A percentile compares a stretch with the other conserved stretches of the same genome.
These are phyloP conservation scores for Starmerella apis DNA, from an alignment of 805 yeast species.

Conservation along the genomic window DNA sequence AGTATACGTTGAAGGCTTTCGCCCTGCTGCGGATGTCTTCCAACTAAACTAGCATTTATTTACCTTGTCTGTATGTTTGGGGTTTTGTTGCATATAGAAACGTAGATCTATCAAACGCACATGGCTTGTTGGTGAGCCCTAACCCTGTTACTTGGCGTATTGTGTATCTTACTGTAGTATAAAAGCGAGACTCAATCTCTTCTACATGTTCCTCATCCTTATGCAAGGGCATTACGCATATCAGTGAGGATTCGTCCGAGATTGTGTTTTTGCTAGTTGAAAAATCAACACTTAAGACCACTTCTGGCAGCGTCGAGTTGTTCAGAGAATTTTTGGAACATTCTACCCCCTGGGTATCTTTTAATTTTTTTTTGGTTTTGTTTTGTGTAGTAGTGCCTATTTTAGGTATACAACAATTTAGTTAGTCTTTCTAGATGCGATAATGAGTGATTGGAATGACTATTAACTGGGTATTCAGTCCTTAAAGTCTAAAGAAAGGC, in stretches of 20 bases:
- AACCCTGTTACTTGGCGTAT: background rate
- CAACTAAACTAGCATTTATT: background rate
- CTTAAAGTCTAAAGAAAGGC: background rate
- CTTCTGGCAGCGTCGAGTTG: slow-evolving; percentile 32
- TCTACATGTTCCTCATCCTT: slow-evolving; percentile 71
- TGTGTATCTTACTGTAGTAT: background rate
- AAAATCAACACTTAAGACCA: slow-evolving; percentile 88
- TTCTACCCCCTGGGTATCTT: slow-evolving; percentile 18
- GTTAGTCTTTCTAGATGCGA: background rate
- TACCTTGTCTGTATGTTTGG: background rate
- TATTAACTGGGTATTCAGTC: background rate
- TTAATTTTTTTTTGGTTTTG: background rate
- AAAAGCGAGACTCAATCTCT: too few relatives aligned
- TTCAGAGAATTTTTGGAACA: slow-evolving; percentile 28
- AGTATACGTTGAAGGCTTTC: background rate
- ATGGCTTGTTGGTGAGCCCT: background rate
- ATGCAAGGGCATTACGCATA: slow-evolving; percentile 99
- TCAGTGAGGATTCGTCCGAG: slow-evolving; percentile 99
- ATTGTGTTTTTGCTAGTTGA: slow-evolving; percentile 99
- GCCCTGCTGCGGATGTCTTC: background rate
- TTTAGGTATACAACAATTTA: background rate
- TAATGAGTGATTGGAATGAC: background rate
- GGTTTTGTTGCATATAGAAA: background rate
- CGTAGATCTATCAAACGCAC: background rate
- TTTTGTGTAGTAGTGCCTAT: background rate